A percentile compares a stretch with the other conserved stretches of the same genome.
phyloP scores from a whole-genome alignment of 768 basidiomycete genomes.

The Rubroboletus satanas region DNA sequence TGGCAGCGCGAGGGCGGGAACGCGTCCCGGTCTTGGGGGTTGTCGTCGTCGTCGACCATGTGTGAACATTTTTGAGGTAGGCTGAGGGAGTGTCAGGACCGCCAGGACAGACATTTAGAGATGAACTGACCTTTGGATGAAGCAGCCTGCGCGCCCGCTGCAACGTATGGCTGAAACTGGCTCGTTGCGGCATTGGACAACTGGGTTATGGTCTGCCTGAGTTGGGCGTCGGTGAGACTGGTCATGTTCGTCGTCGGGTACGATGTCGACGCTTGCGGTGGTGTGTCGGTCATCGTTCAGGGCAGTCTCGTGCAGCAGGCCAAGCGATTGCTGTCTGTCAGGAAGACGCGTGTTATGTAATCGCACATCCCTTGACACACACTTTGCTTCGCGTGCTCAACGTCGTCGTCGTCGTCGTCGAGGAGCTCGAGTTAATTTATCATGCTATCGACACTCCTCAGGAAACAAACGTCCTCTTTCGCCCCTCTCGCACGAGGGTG shows the following conservation, averaged over 20 bases:
- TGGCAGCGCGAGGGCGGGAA: conserved; percentile 34
- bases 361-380: background rate
- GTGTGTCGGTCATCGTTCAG: conserved; percentile 28
- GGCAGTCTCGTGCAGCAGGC: background rate
- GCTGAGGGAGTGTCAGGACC: conserved; percentile 33
- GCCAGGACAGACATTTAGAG: background rate
- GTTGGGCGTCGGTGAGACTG: conserved; percentile 57
- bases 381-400: background rate
- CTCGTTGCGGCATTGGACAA: conserved; percentile 37
- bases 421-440: background rate
- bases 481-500: conserved; percentile 2
- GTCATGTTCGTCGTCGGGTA: conserved; percentile 36
- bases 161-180: conserved; percentile 34
- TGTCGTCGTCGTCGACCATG: conserved; percentile 58
- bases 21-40: conserved; percentile 36
- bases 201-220: conserved; percentile 60
- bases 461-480: background rate
- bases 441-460: conserved; percentile 23
- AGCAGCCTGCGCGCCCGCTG: conserved; percentile 28
- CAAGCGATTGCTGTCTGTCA: background rate
- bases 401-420: background rate
- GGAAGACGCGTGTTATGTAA: conserved; percentile 28
- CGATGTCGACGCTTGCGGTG: conserved; percentile 24
- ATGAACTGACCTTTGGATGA: conserved; percentile 28
- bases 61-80: conserved; percentile 67